Evolutionary conservation across 2,329 filamentous ascomycete species (phyloP).

Genomic region (Tolypocladium tundrense): DNA sequence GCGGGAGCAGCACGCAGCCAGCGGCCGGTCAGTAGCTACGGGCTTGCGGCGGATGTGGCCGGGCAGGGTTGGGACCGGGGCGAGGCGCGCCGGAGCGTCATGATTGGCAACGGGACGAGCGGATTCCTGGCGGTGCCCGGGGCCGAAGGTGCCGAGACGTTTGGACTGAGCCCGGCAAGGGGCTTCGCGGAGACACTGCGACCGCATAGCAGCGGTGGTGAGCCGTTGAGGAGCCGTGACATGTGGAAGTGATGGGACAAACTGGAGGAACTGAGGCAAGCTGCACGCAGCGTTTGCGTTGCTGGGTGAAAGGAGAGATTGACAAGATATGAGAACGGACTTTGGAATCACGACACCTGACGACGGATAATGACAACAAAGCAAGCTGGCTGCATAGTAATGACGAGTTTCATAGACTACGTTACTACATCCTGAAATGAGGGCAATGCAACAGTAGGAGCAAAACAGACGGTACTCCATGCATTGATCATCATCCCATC

Average conservation of each 20-base stretch:
- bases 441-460: not conserved
- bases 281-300: not conserved
- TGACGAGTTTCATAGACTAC: not conserved
- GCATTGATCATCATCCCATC: not conserved
- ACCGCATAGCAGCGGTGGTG: constrained; percentile 25
- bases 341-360: not conserved
- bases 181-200: constrained; percentile 14
- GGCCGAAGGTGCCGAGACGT: not conserved
- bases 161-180: constrained; percentile 3
- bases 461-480: too few species aligned
- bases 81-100: constrained; percentile 42
- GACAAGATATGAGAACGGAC: not conserved
- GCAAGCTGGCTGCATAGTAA: not conserved
- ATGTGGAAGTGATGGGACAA: not conserved
- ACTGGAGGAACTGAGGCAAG: not conserved
- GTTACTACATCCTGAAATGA: not conserved
- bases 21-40: constrained; percentile 46
- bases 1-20: constrained; percentile 10
- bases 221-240: not conserved
- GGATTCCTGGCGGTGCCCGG: constrained; percentile 44
- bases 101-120: constrained; percentile 40
- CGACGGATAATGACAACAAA: not conserved
- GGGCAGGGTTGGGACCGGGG: constrained; percentile 39
- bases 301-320: not conserved
- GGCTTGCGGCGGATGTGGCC: constrained; percentile 41